Base-by-base conservation (phyloP, 306 rosid species). In the Datisca glomerata region DNA sequence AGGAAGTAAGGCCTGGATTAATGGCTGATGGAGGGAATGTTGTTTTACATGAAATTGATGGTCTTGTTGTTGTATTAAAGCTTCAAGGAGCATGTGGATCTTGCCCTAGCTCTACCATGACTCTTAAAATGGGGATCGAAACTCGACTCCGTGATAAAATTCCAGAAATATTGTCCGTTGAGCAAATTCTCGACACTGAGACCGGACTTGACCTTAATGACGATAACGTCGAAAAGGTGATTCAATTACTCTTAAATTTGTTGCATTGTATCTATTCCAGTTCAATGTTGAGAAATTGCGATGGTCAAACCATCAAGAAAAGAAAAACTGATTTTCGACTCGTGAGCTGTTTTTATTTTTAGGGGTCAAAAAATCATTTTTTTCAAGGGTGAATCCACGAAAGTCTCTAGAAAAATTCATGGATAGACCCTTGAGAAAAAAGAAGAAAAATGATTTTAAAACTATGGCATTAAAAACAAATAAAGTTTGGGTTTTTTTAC, bases 1-100 rank as follows among this genome's bases (percentile, higher is more conserved):
- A 89, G 36, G 93, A 89, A 66, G 97, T 89, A 24, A 75, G 95
- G 63, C 97, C 97, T 6, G 65, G 91, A 3, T 59, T 89, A 69
- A 83, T 83, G 93, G 93, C 79, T 33, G 97, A 89, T 72, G 97
- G 97, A 43, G 97, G 97, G 51, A 89, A 83, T 66, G 97, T 89
- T 62, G 89, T 85, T 21, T 62, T 89, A 11, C 95, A 89, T 49
- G 97, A 89, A 61, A 89, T 89, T 50, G 97, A 83, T 72, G 95
- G 95, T 14, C 97, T 89, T 71, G 74, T 80, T 45, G 97, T 89
- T 35, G 43, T 89, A 43, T 73, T 89, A 64, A 83, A 83, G 68
- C 78, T 89, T 16, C 86, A 89, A 80, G 97, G 97, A 57, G 97
- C 97, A 15, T 83, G 97, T 44, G 95, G 97, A 1, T 89, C 97